Percentiles rank a stretch among this genome's conserved stretches.
Evolutionary conservation across 148 eudicot genomes (phyloP).

Genomic region (Chenopodium quinoa): DNA sequence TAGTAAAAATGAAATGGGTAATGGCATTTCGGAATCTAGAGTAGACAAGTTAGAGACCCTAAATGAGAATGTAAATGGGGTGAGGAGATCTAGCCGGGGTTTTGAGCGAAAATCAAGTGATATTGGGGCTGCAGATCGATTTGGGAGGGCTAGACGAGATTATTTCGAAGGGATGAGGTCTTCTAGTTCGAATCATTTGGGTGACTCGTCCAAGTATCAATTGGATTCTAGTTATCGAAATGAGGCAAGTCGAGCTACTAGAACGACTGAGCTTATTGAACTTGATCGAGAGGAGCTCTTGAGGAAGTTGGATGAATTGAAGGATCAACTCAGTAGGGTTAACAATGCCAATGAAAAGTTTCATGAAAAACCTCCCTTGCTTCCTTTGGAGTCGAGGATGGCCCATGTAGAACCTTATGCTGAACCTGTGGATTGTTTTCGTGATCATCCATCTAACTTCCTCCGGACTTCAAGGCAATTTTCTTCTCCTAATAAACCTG

Average conservation of each 20-base stretch:
- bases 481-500: conserved; percentile 34
- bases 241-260: conserved; percentile 32
- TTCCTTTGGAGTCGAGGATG: conserved; percentile 39
- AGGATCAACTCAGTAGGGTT: conserved; percentile 59
- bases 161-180: conserved; percentile 40
- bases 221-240: conserved; percentile 29
- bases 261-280: conserved; percentile 42
- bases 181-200: conserved; percentile 37
- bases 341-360: conserved; percentile 45
- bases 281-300: conserved; percentile 68
- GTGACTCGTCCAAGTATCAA: conserved; percentile 43
- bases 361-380: conserved; percentile 47
- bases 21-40: conserved; percentile 27
- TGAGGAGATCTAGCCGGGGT: conserved; percentile 30
- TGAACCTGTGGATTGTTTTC: conserved; percentile 38
- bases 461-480: conserved; percentile 35
- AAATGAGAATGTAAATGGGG: conserved; percentile 38
- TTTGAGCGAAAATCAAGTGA: conserved; percentile 41
- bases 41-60: conserved; percentile 35
- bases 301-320: conserved; percentile 78
- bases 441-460: conserved; percentile 40
- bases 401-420: conserved; percentile 39
- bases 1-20: conserved; percentile 22
- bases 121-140: conserved; percentile 33
- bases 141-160: conserved; percentile 37